These are phyloP conservation scores for Pseudocercospora cruenta DNA, from an alignment of 2,329 filamentous ascomycete species.

Conservation along the genomic window DNA sequence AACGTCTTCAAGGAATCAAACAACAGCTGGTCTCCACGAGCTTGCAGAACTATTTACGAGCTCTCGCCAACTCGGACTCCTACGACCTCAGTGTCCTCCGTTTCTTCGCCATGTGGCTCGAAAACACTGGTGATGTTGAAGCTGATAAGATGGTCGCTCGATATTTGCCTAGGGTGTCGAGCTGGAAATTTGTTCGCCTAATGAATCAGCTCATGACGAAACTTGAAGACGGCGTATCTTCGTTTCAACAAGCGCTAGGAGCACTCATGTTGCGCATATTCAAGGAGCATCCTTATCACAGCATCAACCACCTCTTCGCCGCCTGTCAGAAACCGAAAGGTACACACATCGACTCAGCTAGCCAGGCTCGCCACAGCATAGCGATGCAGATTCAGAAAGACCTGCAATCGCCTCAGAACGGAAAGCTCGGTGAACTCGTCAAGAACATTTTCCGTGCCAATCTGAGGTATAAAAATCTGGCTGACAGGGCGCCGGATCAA, in stretches of 20 bases:
- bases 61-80: constrained; percentile 80
- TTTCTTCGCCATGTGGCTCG: constrained; percentile 93
- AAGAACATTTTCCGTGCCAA: constrained; percentile 73
- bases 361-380: constrained; percentile 72
- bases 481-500: constrained; percentile 61
- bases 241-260: constrained; percentile 77
- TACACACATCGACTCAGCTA: constrained; percentile 66
- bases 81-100: constrained; percentile 88
- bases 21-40: constrained; percentile 85
- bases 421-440: constrained; percentile 65
- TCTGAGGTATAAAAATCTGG: constrained; percentile 65
- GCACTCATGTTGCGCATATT: constrained; percentile 81
- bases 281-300: constrained; percentile 90
- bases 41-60: constrained; percentile 89
- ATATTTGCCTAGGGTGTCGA: constrained; percentile 75
- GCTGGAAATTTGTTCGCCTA: constrained; percentile 85
- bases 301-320: constrained; percentile 97
- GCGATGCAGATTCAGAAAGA: constrained; percentile 69
- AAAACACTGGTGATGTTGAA: constrained; percentile 67
- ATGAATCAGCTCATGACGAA: constrained; percentile 98
- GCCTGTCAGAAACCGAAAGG: constrained; percentile 52
- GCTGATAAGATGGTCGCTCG: constrained; percentile 77
- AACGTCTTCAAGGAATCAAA: constrained; percentile 74
- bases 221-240: constrained; percentile 68
- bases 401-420: constrained; percentile 49